Evolutionary conservation across 805 yeast genomes (phyloP), one percentile per base, ranked within the genome.

Genomic region (Cyberlindnera euphorbiae): DNA sequence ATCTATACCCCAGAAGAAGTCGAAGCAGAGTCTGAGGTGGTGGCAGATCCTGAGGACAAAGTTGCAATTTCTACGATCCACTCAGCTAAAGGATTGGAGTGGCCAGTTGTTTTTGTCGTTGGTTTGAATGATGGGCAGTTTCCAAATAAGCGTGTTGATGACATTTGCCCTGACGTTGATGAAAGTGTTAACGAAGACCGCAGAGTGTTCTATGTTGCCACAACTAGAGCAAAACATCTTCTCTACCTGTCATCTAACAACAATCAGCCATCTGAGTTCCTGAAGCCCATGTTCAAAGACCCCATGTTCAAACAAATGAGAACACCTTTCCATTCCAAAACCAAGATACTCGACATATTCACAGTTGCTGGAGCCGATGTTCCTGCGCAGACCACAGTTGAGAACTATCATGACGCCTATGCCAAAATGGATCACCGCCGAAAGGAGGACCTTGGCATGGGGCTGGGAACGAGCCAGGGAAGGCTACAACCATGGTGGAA

Each of bases 71-170:
- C 95, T 0, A 93, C 97, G 0, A 82, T 90, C 10, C 98, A 90
- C 55, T 86, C 88, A 0, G 78, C 97, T 2, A 90, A 90, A 56
- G 98, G 98, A 1, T 65, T 89, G 2, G 98, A 90, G 55, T 90
- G 97, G 97, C 90, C 95, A 0, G 75, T 85, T 11, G 97, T 90
- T 0, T 85, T 86, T 53, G 73, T 86, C 10, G 87, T 94, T 0
- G 82, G 85, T 0, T 60, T 84, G 13, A 66, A 73, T 22, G 85
- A 82, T 31, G 81, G 82, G 1, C 57, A 74, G 11, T 60, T 85
- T 10, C 95, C 95, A 0, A 75, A 80, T 4, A 50, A 58, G 2
- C 71, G 69, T 51, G 54, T 17, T 44, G 53, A 17, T 47, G 52
- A 26, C 52, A 46, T 30, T 22, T 32, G 18, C 7, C 28, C 37